Conservation (phyloP, 2,329 filamentous ascomycete species). For the Cladosporium sp. region DNA sequence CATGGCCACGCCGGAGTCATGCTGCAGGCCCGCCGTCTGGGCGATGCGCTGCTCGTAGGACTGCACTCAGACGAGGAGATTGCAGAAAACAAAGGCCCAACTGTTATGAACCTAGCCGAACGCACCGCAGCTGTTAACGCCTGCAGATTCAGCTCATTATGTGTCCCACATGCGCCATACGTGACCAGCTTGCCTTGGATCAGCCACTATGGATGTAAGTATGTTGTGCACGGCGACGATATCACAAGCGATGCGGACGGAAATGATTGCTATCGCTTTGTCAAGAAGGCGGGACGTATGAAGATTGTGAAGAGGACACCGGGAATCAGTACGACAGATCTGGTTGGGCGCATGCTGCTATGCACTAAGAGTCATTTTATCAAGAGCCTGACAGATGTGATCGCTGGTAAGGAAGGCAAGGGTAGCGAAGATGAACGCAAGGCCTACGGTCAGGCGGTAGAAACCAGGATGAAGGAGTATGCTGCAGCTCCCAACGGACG, state of each 20-base stretch:
- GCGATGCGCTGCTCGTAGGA: conserved; percentile 82
- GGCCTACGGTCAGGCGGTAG: conserved; percentile 63
- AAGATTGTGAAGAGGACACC: conserved; percentile 95
- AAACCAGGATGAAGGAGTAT: conserved; percentile 75
- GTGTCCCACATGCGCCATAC: conserved; percentile 83
- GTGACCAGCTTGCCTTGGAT: conserved; percentile 94
- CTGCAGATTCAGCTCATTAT: conserved; percentile 87
- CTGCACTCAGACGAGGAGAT: conserved; percentile 96
- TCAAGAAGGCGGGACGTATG: conserved; percentile 90
- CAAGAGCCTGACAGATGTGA: conserved; percentile 59
- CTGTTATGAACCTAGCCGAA: conserved; percentile 91
- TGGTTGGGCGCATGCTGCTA: conserved; percentile 96
- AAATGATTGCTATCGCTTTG: conserved; percentile 95
- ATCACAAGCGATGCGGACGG: conserved; percentile 92
- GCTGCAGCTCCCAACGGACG: conserved; percentile 81
- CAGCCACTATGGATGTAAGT: conserved; percentile 88
- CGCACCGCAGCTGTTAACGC: conserved; percentile 89
- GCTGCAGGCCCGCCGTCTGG: conserved; percentile 89
- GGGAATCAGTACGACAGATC: conserved; percentile 92
- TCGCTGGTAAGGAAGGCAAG: conserved; percentile 68
- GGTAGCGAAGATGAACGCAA: conserved; percentile 65
- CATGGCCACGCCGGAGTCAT: conserved; percentile 97
- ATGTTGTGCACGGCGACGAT: conserved; percentile 94
- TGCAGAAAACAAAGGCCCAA: conserved; percentile 93
- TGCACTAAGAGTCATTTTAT: conserved; percentile 96